These are phyloP conservation scores for Phytophthora citricola DNA, from an alignment of 352 stramenopile genomes.

Conservation along the genomic window DNA sequence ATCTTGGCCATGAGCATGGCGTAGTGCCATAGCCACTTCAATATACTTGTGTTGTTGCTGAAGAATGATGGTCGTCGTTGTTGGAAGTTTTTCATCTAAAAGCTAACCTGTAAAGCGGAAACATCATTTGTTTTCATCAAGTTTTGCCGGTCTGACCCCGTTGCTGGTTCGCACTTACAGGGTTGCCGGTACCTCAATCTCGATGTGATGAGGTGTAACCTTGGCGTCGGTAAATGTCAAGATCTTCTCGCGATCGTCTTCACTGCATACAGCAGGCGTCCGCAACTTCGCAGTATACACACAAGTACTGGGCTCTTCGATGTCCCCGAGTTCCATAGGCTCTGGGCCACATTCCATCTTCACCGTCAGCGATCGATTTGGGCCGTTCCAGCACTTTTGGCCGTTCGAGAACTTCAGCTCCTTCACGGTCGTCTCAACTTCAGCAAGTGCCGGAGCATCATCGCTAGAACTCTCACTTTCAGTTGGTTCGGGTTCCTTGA, in stretches of 20 bases:
- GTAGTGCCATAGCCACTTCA: background rate
- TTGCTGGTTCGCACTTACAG: conserved; percentile 42
- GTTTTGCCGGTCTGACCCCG: conserved; percentile 13
- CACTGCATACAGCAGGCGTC: conserved; percentile 77
- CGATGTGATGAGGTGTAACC: conserved; percentile 60
- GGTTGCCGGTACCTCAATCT: conserved; percentile 65
- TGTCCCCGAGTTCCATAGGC: conserved; percentile 65
- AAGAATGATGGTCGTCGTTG: background rate
- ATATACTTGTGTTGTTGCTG: background rate
- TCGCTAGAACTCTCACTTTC: conserved; percentile 9
- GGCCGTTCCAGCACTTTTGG: conserved; percentile 90
- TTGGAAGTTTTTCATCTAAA: too few species aligned
- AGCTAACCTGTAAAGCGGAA: background rate
- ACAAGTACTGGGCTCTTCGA: conserved; percentile 89
- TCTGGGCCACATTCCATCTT: conserved; percentile 71
- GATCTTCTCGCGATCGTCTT: conserved; percentile 42
- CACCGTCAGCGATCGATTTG: conserved; percentile 79
- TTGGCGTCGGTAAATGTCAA: conserved; percentile 37
- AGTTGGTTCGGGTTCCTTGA: conserved; percentile 11
- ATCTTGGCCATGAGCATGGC: background rate
- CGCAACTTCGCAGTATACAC: conserved; percentile 86
- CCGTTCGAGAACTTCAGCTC: conserved; percentile 72
- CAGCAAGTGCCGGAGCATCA: background rate
- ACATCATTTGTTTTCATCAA: conserved; percentile 8
- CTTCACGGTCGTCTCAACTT: conserved; percentile 15